A percentile compares a stretch with the other conserved stretches of the same genome.
These are phyloP conservation scores for Oryza glaberrima DNA, from an alignment of 176 grass and related monocot genomes.

Conservation along the genomic window DNA sequence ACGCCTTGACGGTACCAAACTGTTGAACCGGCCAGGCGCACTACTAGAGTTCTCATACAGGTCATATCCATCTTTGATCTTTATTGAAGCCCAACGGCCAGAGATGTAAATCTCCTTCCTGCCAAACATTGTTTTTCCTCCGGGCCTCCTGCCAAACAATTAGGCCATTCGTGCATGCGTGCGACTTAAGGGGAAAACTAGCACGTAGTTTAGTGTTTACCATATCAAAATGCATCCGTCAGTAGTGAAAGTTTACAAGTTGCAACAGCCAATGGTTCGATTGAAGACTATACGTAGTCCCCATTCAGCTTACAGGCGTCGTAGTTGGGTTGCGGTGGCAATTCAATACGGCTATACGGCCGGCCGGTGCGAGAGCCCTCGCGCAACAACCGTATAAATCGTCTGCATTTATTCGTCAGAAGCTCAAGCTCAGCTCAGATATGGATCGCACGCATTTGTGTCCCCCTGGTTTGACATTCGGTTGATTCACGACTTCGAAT, in stretches of 20 bases:
- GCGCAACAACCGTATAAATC: conserved; percentile 26
- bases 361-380: conserved; percentile 24
- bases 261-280: background rate
- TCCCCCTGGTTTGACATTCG: background rate
- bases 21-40: no score
- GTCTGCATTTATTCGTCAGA: background rate
- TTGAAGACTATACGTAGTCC: background rate
- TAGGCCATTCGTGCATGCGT: background rate
- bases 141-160: background rate
- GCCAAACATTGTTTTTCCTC: background rate
- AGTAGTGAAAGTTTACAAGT: background rate
- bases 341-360: conserved; percentile 26
- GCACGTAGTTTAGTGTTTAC: background rate
- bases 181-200: no score
- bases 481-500: background rate
- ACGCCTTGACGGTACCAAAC: no score
- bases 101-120: background rate
- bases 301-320: background rate
- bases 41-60: no score
- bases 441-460: background rate
- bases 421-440: no score
- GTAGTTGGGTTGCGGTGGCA: conserved; percentile 26
- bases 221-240: background rate
- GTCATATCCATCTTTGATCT: background rate
- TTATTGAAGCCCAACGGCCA: no score